Evolutionary conservation across 495 filamentous ascomycete species (phyloP).

Genomic region (Parathielavia hyrcaniae): DNA sequence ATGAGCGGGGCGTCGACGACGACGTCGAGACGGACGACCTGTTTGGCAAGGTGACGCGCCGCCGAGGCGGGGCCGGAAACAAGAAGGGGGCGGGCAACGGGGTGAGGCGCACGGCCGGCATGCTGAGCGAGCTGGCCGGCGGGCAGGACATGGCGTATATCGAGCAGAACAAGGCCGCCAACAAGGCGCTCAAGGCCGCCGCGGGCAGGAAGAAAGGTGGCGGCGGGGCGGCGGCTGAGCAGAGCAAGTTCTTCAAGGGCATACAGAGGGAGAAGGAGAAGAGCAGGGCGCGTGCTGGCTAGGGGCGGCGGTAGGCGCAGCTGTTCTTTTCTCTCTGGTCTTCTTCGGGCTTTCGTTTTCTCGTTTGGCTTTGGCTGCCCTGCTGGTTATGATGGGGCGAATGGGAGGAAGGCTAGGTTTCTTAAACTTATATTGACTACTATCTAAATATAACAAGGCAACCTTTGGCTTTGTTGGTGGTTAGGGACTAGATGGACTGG

Average conservation of each 20-base stretch:
- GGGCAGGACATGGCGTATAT: constrained; percentile 96
- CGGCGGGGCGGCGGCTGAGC: constrained; percentile 22
- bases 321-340: too few relatives aligned
- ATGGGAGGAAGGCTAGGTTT: too few relatives aligned
- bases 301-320: not conserved
- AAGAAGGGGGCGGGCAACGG: constrained; percentile 38
- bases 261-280: constrained; percentile 61
- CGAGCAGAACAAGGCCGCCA: constrained; percentile 77
- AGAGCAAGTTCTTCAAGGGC: constrained; percentile 67
- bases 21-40: constrained; percentile 79
- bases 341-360: not conserved
- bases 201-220: constrained; percentile 56
- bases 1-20: constrained; percentile 69
- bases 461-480: too few relatives aligned
- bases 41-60: constrained; percentile 52
- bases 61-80: constrained; percentile 29
- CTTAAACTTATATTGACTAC: too few relatives aligned
- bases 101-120: constrained; percentile 74
- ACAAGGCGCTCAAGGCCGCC: constrained; percentile 51
- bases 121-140: constrained; percentile 74
- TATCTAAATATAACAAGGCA: too few relatives aligned
- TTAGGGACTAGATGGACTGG: too few relatives aligned
- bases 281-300: constrained; percentile 3
- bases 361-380: too few relatives aligned
- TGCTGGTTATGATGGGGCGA: too few relatives aligned